phyloP scores from a whole-genome alignment of 2,329 filamentous ascomycete species.

The Paraconiothyrium sp. region DNA sequence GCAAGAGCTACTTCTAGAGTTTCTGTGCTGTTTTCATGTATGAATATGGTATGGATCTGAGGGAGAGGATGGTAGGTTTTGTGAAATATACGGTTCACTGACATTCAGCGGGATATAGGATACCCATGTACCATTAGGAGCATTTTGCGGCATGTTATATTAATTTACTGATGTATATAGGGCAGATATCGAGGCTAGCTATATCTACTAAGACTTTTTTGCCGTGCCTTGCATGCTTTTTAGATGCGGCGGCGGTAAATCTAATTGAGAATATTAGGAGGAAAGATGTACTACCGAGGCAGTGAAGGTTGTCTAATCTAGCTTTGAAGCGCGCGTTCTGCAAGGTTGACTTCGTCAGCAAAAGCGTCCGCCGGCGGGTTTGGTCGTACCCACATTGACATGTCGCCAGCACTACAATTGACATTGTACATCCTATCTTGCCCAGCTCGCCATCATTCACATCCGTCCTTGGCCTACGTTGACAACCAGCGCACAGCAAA shows the following conservation, averaged over 20 bases:
- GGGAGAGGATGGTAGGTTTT: background rate
- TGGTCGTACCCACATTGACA: background rate
- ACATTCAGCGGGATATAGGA: background rate
- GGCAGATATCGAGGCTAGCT: background rate
- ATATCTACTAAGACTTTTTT: background rate
- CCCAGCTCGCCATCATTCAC: background rate
- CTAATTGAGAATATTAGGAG: too few species aligned
- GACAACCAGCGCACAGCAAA: too few species aligned
- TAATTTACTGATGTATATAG: background rate
- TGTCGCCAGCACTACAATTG: background rate
- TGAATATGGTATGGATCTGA: background rate
- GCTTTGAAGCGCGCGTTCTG: too few species aligned
- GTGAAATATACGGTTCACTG: background rate
- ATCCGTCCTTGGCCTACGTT: background rate
- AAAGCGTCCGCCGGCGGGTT: too few species aligned
- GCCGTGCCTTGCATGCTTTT: background rate
- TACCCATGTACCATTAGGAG: background rate
- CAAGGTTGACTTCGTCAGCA: too few species aligned
- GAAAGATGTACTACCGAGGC: too few species aligned
- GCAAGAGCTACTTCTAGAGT: conserved; percentile 40
- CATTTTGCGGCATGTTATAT: background rate
- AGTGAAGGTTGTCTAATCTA: too few species aligned
- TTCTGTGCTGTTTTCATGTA: background rate
- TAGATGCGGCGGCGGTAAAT: too few species aligned
- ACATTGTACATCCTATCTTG: background rate